These are phyloP conservation scores for Jatropha curcas DNA, from an alignment of 345 rosid species.

Conservation along the genomic window DNA sequence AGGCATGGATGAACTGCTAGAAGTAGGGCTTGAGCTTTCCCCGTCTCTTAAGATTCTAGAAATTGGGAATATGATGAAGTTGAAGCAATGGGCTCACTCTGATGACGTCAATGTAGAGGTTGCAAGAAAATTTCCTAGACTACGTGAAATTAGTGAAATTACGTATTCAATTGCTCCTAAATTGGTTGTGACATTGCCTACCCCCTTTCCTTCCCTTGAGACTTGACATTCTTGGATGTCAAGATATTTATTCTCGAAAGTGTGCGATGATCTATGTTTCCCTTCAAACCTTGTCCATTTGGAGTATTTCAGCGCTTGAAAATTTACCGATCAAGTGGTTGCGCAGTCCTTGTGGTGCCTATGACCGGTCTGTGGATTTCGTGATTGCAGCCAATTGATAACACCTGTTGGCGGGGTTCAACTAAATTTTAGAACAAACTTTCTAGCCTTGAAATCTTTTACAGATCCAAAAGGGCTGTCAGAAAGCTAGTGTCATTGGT, in stretches of 20 bases:
- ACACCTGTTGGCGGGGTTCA: constrained; percentile 6
- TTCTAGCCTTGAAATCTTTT: background rate
- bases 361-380: constrained; percentile 7
- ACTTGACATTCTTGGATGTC: background rate
- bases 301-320: background rate
- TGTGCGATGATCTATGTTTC: constrained; percentile 7
- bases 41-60: background rate
- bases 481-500: background rate
- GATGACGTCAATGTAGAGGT: background rate
- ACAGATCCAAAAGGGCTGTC: background rate
- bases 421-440: background rate
- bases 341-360: background rate
- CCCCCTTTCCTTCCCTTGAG: background rate
- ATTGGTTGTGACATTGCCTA: background rate
- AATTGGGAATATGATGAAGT: background rate
- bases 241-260: background rate
- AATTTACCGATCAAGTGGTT: background rate
- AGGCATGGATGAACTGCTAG: background rate
- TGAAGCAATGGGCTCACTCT: constrained; percentile 11
- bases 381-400: background rate
- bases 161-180: background rate
- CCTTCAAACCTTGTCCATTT: constrained; percentile 8
- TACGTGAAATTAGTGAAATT: background rate
- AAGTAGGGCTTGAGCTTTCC: constrained; percentile 1
- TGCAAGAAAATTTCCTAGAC: background rate